phyloP scores from a whole-genome alignment of 2,329 filamentous ascomycete species.

The Chalara sp. region DNA sequence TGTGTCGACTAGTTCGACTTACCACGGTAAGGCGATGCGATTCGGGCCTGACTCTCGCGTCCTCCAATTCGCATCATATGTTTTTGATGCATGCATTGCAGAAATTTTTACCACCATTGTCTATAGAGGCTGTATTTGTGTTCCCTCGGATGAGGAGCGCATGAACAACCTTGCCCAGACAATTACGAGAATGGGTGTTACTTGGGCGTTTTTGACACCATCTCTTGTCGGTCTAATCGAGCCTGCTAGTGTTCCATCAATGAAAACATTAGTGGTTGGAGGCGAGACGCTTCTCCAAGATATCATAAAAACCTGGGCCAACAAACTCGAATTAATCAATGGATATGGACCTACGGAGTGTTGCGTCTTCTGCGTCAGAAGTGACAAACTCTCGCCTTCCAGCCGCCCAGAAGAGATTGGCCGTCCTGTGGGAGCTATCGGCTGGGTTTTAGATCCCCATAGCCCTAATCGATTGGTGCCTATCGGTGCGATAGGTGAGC shows the following conservation, averaged over 20 bases:
- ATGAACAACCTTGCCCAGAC: slow-evolving; percentile 1
- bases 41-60: not conserved
- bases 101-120: slow-evolving; percentile 10
- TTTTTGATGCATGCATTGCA: slow-evolving; percentile 3
- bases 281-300: slow-evolving; percentile 49
- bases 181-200: slow-evolving; percentile 4
- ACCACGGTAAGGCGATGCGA: not conserved
- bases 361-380: no score
- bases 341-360: slow-evolving; percentile 73
- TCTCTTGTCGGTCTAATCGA: slow-evolving; percentile 1
- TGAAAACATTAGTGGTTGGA: slow-evolving; percentile 6
- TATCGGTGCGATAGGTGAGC: not conserved
- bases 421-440: not conserved
- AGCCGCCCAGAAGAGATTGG: not conserved
- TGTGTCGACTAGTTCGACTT: slow-evolving; percentile 1
- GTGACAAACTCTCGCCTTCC: not conserved
- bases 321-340: slow-evolving; percentile 30
- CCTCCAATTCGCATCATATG: slow-evolving; percentile 8
- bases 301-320: slow-evolving; percentile 25
- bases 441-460: not conserved
- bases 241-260: slow-evolving; percentile 10
- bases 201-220: slow-evolving; percentile 6
- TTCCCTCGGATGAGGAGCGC: slow-evolving; percentile 8
- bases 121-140: slow-evolving; percentile 9
- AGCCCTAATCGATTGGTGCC: not conserved